Percentiles rank a stretch among this genome's conserved stretches.
Evolutionary conservation across 805 yeast species (phyloP).

Genomic region (Ogataea methanolica): DNA sequence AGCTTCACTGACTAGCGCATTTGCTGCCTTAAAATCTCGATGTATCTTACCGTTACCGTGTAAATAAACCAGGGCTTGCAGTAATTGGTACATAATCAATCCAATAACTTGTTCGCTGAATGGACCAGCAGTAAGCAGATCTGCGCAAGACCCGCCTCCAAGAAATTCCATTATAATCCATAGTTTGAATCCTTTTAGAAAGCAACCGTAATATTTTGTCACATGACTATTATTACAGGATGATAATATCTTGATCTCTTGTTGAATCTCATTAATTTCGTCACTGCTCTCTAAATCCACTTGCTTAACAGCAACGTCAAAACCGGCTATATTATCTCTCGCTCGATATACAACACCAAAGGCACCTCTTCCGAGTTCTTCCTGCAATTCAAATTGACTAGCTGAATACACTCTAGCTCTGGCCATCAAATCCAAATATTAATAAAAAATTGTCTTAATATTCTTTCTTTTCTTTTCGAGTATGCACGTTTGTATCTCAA

Average conservation of each 20-base stretch:
- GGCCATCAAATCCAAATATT: neutral
- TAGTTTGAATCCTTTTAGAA: slow-evolving; percentile 60
- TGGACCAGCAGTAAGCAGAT: slow-evolving; percentile 56
- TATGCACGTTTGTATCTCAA: too few species aligned
- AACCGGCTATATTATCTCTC: slow-evolving; percentile 36
- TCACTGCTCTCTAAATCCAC: slow-evolving; percentile 70
- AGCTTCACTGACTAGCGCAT: slow-evolving; percentile 61
- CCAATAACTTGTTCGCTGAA: slow-evolving; percentile 53
- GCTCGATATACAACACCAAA: slow-evolving; percentile 76
- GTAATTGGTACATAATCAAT: slow-evolving; percentile 47
- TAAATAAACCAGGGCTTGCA: slow-evolving; percentile 59
- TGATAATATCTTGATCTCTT: slow-evolving; percentile 64
- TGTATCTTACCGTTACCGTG: slow-evolving; percentile 79
- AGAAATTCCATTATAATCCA: slow-evolving; percentile 81
- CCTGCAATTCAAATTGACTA: slow-evolving; percentile 42
- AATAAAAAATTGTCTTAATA: too few species aligned
- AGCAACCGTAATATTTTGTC: slow-evolving; percentile 67
- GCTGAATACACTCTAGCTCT: slow-evolving; percentile 21
- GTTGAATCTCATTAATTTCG: slow-evolving; percentile 67
- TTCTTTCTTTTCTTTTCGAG: too few species aligned
- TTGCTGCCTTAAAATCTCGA: slow-evolving; percentile 92
- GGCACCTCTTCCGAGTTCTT: slow-evolving; percentile 71
- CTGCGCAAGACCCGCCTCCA: slow-evolving; percentile 75
- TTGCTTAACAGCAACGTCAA: slow-evolving; percentile 56
- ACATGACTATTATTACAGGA: slow-evolving; percentile 61